Conservation (phyloP, 1,284 basidiomycete species). For the Tilletiopsis washingtonensis region DNA sequence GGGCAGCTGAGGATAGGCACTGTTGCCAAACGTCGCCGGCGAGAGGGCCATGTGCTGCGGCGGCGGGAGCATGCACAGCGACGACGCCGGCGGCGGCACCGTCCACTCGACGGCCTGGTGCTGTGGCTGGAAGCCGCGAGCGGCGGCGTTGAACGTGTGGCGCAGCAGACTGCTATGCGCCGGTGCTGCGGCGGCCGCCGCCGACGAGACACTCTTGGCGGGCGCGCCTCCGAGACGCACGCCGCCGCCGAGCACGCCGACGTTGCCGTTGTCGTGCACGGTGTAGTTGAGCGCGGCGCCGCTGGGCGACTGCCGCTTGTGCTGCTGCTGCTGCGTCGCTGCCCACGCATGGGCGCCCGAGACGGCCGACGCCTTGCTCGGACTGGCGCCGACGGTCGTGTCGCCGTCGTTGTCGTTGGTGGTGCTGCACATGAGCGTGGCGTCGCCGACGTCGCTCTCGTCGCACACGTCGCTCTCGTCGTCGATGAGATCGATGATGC, state of each 20-base stretch:
- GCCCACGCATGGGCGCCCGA: no score
- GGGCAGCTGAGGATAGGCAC: not conserved
- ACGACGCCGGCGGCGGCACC: not conserved
- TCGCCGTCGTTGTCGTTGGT: not conserved
- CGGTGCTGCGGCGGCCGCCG: not conserved
- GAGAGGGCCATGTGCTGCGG: not conserved
- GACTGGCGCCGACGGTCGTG: no score
- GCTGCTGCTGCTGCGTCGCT: no score
- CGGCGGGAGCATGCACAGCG: not conserved
- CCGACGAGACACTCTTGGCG: not conserved
- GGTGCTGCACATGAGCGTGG: conserved; percentile 6
- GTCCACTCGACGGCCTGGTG: not conserved
- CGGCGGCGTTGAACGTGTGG: not conserved
- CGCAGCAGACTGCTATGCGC: not conserved
- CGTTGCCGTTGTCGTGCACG: conserved; percentile 36
- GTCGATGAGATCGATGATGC: conserved; percentile 9
- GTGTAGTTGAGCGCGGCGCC: conserved; percentile 19
- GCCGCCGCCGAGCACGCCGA: conserved; percentile 36
- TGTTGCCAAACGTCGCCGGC: not conserved
- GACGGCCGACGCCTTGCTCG: no score
- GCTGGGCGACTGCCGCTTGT: not conserved
- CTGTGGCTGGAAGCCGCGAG: not conserved
- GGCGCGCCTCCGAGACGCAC: conserved; percentile 21
- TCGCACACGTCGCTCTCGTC: conserved; percentile 9
- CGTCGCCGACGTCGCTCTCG: conserved; percentile 17